Percentiles rank a stretch among this genome's conserved stretches.
These are phyloP conservation scores for Testicularia cyperi DNA, from an alignment of 1,284 basidiomycete genomes.

Conservation along the genomic window DNA sequence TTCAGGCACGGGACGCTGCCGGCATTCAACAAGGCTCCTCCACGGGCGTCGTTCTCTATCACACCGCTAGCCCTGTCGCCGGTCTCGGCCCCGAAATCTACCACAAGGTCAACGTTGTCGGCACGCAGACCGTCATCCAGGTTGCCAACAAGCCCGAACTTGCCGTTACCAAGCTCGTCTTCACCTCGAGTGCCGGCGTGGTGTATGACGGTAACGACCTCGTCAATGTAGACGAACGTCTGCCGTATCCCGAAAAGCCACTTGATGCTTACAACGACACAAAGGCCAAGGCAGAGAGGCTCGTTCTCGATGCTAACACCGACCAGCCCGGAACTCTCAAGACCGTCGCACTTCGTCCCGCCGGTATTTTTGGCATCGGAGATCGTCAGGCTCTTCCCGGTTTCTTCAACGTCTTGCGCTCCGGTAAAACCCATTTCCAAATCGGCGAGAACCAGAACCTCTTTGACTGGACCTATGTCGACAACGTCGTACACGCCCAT, in stretches of 20 bases:
- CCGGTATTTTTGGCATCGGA: constrained; percentile 96
- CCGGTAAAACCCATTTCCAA: constrained; percentile 82
- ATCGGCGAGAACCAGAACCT: constrained; percentile 91
- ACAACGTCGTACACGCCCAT: constrained; percentile 92
- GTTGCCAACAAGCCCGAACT: constrained; percentile 66
- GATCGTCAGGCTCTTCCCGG: constrained; percentile 85
- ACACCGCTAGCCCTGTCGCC: constrained; percentile 84
- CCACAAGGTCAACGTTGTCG: constrained; percentile 90
- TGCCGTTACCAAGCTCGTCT: constrained; percentile 83
- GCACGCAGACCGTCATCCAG: constrained; percentile 81
- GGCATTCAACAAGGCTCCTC: constrained; percentile 22
- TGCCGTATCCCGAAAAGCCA: constrained; percentile 73
- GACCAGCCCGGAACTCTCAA: constrained; percentile 69
- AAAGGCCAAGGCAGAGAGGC: constrained; percentile 86
- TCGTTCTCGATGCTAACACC: constrained; percentile 83
- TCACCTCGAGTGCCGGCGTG: constrained; percentile 91
- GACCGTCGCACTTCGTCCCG: constrained; percentile 86
- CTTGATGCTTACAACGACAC: constrained; percentile 94
- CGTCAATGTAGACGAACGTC: constrained; percentile 84
- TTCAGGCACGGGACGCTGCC: constrained; percentile 30
- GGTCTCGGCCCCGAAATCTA: constrained; percentile 73
- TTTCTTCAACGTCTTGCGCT: constrained; percentile 77
- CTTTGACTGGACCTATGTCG: constrained; percentile 97
- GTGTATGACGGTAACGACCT: constrained; percentile 83
- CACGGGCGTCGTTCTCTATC: constrained; percentile 67